phyloP scores from a whole-genome alignment of 1,284 basidiomycete species.

The Cryptococcus sp. region DNA sequence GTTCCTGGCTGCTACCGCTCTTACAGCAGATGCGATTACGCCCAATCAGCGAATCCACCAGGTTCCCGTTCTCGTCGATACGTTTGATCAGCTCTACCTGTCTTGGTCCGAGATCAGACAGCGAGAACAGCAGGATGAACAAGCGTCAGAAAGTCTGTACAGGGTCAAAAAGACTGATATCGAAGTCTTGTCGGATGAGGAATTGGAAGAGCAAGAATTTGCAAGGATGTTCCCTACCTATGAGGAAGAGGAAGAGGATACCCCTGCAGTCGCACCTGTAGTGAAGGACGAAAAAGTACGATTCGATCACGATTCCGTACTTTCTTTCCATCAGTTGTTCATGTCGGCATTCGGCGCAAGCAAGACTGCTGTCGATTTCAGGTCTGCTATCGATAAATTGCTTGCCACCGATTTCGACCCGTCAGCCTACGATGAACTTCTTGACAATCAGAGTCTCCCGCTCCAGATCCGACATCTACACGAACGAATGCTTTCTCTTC shows the following conservation, averaged over 20 bases:
- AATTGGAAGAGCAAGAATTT: slow-evolving; percentile 77
- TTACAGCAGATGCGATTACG: slow-evolving; percentile 51
- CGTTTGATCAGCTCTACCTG: slow-evolving; percentile 69
- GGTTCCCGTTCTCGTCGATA: slow-evolving; percentile 43
- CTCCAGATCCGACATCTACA: slow-evolving; percentile 33
- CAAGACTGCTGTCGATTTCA: background rate
- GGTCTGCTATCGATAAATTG: slow-evolving; percentile 16
- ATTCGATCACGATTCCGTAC: slow-evolving; percentile 19
- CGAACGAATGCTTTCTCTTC: slow-evolving; percentile 41
- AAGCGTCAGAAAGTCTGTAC: slow-evolving; percentile 73
- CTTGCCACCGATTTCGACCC: slow-evolving; percentile 19
- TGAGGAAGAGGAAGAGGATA: slow-evolving; percentile 48
- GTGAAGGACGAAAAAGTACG: slow-evolving; percentile 15
- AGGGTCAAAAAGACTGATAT: slow-evolving; percentile 62
- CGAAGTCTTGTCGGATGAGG: slow-evolving; percentile 63
- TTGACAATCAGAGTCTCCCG: slow-evolving; percentile 32
- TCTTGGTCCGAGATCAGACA: slow-evolving; percentile 80
- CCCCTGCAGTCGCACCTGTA: background rate
- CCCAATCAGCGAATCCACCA: slow-evolving; percentile 53
- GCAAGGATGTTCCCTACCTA: slow-evolving; percentile 77
- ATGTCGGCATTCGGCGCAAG: slow-evolving; percentile 17
- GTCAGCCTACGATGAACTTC: slow-evolving; percentile 18
- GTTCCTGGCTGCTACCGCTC: slow-evolving; percentile 7
- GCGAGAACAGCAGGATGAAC: slow-evolving; percentile 61
- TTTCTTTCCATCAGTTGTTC: slow-evolving; percentile 29